Percentiles rank a stretch among this genome's conserved stretches.
These are phyloP conservation scores for Eucalyptus viminalis DNA, from an alignment of 345 rosid genomes.

Conservation along the genomic window DNA sequence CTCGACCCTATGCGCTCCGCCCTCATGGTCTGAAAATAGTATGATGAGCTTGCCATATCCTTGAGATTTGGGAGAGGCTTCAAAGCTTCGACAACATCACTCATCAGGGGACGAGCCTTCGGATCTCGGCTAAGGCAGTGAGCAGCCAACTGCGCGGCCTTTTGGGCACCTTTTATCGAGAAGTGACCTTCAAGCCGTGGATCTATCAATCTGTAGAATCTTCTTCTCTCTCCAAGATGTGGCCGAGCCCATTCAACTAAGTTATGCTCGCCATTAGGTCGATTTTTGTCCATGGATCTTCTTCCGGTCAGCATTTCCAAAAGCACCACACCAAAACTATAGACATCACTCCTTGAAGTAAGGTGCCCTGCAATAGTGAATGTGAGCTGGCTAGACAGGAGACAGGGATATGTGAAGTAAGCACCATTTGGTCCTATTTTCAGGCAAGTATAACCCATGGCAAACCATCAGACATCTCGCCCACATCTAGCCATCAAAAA, in stretches of 20 bases:
- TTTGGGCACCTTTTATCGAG: conserved; percentile 33
- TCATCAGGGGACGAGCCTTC: conserved; percentile 38
- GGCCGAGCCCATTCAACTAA: conserved; percentile 49
- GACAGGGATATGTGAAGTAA: not conserved
- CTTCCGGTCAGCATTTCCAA: conserved; percentile 37
- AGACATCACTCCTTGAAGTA: conserved; percentile 38
- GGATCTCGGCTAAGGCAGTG: conserved; percentile 41
- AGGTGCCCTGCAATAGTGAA: conserved; percentile 22
- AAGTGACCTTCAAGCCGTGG: conserved; percentile 40
- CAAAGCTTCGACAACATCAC: conserved; percentile 29
- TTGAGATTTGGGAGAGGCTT: conserved; percentile 31
- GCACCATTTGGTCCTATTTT: not conserved
- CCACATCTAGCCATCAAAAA: not conserved
- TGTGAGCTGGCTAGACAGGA: not conserved
- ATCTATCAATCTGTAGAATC: conserved; percentile 26
- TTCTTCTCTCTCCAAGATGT: conserved; percentile 24
- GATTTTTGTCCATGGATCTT: conserved; percentile 39
- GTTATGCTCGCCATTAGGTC: conserved; percentile 35
- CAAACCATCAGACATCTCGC: not conserved
- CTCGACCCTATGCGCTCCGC: conserved; percentile 1
- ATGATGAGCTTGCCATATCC: conserved; percentile 42
- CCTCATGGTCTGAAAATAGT: conserved; percentile 20
- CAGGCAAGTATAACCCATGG: not conserved
- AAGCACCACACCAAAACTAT: conserved; percentile 40
- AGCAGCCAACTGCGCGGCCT: conserved; percentile 36